Evolutionary conservation across 2,329 filamentous ascomycete species (phyloP).

Genomic region (Ophiostoma novo-ulmi): DNA sequence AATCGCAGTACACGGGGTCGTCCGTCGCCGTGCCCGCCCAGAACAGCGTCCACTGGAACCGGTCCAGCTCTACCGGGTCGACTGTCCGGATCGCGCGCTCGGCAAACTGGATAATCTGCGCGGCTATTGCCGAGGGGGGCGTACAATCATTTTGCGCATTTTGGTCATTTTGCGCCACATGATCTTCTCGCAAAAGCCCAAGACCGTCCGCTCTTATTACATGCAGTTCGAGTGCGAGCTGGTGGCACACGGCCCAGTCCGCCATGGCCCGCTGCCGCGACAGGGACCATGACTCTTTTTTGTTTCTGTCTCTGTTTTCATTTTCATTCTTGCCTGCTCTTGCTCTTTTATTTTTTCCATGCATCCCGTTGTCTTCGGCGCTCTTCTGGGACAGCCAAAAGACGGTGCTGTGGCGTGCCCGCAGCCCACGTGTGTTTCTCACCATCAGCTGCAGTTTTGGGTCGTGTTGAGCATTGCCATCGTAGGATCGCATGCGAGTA

Average conservation of each 20-base stretch:
- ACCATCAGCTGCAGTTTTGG: neutral
- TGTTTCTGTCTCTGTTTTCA: neutral
- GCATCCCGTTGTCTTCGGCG: neutral
- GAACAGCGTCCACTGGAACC: conserved; percentile 21
- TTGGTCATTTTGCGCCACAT: too few species aligned
- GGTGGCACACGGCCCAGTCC: conserved; percentile 2
- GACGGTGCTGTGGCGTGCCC: neutral
- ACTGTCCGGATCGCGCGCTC: conserved; percentile 16
- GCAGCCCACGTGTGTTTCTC: neutral
- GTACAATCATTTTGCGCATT: too few species aligned
- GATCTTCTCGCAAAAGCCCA: too few species aligned
- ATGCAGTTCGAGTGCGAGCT: conserved; percentile 1
- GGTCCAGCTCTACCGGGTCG: conserved; percentile 18
- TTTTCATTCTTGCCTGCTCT: too few species aligned
- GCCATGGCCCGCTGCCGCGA: neutral
- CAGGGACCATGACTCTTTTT: neutral
- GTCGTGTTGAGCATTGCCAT: neutral
- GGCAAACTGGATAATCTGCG: neutral
- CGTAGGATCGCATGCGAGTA: neutral
- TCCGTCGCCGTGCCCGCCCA: conserved; percentile 22
- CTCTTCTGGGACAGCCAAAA: neutral
- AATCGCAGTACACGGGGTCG: neutral
- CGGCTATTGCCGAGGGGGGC: neutral
- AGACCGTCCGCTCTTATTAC: neutral
- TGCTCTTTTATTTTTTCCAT: too few species aligned